phyloP scores from a whole-genome alignment of 179 eudicot genomes.

The Spinacia oleracea region DNA sequence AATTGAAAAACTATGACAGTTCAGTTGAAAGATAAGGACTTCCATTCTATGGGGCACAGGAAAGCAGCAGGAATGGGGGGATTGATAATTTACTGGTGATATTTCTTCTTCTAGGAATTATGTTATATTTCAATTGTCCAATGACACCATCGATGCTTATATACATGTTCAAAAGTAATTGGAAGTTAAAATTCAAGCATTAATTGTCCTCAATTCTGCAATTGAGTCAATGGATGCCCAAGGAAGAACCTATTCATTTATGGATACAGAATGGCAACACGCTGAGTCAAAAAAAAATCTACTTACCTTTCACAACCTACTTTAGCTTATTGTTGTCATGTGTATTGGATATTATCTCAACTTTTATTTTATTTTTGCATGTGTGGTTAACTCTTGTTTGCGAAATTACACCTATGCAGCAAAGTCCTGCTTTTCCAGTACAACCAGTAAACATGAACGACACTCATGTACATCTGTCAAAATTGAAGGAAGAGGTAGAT shows the following conservation, averaged over 20 bases:
- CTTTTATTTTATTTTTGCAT: neutral
- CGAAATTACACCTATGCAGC: neutral
- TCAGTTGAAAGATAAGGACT: conserved; percentile 3
- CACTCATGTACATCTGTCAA: neutral
- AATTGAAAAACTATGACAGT: neutral
- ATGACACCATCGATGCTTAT: neutral
- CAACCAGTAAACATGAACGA: conserved; percentile 7
- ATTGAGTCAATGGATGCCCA: conserved; percentile 10
- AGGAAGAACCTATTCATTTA: conserved; percentile 15
- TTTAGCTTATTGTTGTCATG: neutral
- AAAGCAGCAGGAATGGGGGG: conserved; percentile 1
- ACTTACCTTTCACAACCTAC: neutral
- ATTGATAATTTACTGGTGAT: neutral
- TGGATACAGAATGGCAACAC: conserved; percentile 22
- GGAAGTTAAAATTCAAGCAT: neutral
- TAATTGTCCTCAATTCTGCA: conserved; percentile 5
- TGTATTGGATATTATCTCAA: neutral
- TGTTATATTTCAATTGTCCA: neutral
- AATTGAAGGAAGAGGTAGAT: conserved; percentile 10
- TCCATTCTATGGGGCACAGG: conserved; percentile 17
- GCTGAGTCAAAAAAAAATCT: conserved; percentile 1
- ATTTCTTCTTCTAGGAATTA: neutral
- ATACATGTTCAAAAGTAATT: neutral
- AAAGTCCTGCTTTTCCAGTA: conserved; percentile 8
- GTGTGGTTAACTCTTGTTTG: neutral